These are phyloP conservation scores for Microbotryomycetes sp. DNA, from an alignment of 1,284 basidiomycete species.

Conservation along the genomic window DNA sequence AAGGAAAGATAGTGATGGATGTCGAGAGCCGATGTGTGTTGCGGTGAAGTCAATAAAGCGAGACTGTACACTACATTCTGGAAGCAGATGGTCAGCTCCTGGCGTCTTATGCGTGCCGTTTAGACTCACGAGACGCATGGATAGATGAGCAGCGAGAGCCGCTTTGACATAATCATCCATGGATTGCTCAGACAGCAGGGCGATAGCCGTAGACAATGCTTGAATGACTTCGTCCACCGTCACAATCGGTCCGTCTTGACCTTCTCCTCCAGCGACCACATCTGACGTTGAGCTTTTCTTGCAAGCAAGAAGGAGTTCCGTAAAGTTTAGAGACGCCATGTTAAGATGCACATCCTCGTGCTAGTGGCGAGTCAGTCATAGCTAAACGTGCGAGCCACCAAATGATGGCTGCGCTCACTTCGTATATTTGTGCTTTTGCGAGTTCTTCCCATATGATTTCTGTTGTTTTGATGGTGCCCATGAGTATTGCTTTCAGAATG, in stretches of 20 bases:
- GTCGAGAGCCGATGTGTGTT: slow-evolving; percentile 6
- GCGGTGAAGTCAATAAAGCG: slow-evolving; percentile 17
- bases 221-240: slow-evolving; percentile 55
- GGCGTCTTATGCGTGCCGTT: background rate
- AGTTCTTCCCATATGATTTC: slow-evolving; percentile 76
- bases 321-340: slow-evolving; percentile 12
- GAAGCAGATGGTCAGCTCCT: no score
- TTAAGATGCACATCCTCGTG: slow-evolving; percentile 28
- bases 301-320: background rate
- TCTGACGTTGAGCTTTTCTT: background rate
- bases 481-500: slow-evolving; percentile 62
- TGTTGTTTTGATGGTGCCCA: slow-evolving; percentile 72
- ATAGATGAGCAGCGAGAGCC: background rate
- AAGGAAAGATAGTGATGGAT: background rate
- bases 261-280: slow-evolving; percentile 49
- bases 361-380: background rate
- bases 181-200: slow-evolving; percentile 44
- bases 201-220: slow-evolving; percentile 54
- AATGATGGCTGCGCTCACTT: slow-evolving; percentile 47
- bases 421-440: slow-evolving; percentile 59
- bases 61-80: slow-evolving; percentile 20
- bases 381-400: slow-evolving; percentile 9
- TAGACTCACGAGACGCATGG: slow-evolving; percentile 1
- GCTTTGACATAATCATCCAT: background rate
- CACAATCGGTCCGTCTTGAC: slow-evolving; percentile 78